phyloP scores from a whole-genome alignment of 225 moss, liverwort and hornwort species.

The Marchantia paleacea region DNA sequence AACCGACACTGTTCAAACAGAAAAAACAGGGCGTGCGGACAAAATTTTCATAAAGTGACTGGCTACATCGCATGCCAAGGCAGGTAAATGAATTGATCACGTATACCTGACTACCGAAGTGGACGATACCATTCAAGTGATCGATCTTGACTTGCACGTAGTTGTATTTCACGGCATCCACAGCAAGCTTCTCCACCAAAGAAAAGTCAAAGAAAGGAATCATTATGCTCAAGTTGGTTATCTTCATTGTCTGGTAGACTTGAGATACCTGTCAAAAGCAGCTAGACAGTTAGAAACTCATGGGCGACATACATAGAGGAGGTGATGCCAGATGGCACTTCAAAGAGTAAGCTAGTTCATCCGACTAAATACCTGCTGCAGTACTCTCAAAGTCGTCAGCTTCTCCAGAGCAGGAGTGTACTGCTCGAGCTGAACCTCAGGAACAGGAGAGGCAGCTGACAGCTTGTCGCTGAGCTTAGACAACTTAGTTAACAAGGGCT shows the following conservation, averaged over 20 bases:
- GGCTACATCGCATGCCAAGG: no score
- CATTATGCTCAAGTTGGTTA: constrained; percentile 73
- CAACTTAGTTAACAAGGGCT: constrained; percentile 66
- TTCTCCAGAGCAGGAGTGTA: constrained; percentile 78
- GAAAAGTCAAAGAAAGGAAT: constrained; percentile 88
- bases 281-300: no score
- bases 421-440: constrained; percentile 93
- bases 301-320: no score
- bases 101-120: constrained; percentile 79
- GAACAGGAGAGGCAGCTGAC: constrained; percentile 92
- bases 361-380: constrained; percentile 58
- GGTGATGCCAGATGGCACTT: no score
- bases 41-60: no score
- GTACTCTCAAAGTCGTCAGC: constrained; percentile 82
- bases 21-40: no score
- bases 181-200: constrained; percentile 78
- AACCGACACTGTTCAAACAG: no score
- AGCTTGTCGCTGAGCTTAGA: constrained; percentile 79
- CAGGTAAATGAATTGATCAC: neutral
- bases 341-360: no score
- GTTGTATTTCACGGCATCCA: constrained; percentile 96
- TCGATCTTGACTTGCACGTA: constrained; percentile 93
- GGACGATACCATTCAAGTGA: constrained; percentile 71
- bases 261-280: constrained; percentile 60
- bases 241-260: constrained; percentile 91